A percentile compares a stretch with the other conserved stretches of the same genome.
These are phyloP conservation scores for Hypoxylon rickii DNA, from an alignment of 495 filamentous ascomycete species.

Conservation along the genomic window DNA sequence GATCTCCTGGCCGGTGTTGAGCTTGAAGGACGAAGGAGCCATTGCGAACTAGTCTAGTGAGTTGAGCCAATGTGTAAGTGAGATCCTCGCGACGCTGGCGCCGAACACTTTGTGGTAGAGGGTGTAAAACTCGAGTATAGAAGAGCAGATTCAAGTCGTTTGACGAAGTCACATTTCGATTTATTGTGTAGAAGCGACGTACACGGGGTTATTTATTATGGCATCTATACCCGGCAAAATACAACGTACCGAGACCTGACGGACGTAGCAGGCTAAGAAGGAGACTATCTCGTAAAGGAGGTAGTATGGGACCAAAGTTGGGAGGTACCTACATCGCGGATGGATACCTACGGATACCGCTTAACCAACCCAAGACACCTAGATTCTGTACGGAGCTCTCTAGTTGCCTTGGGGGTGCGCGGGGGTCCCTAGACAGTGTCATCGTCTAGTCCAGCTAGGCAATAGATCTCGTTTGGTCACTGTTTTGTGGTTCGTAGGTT, in stretches of 20 bases:
- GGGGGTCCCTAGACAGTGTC: no score
- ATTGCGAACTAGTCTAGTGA: conserved; percentile 42
- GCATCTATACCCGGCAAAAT: conserved; percentile 35
- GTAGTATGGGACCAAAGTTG: conserved; percentile 12
- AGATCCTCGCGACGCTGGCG: not conserved
- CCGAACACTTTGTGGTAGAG: not conserved
- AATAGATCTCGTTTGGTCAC: no score
- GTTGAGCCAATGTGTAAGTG: not conserved
- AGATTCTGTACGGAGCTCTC: not conserved
- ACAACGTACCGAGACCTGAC: no score
- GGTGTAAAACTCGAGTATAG: not conserved
- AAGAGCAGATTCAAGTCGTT: not conserved
- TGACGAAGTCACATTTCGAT: not conserved
- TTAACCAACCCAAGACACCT: conserved; percentile 1
- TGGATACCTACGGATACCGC: no score
- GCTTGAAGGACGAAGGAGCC: conserved; percentile 61
- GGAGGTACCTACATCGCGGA: no score
- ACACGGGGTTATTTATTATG: conserved; percentile 24
- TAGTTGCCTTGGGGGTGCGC: no score
- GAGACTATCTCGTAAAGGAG: no score
- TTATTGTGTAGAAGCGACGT: no score
- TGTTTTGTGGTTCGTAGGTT: conserved; percentile 1
- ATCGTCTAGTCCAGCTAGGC: no score
- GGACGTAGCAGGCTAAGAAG: conserved; percentile 23
- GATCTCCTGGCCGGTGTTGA: conserved; percentile 78